phyloP scores from a whole-genome alignment of 2,329 filamentous ascomycete genomes.

The Colletotrichum somersetense region DNA sequence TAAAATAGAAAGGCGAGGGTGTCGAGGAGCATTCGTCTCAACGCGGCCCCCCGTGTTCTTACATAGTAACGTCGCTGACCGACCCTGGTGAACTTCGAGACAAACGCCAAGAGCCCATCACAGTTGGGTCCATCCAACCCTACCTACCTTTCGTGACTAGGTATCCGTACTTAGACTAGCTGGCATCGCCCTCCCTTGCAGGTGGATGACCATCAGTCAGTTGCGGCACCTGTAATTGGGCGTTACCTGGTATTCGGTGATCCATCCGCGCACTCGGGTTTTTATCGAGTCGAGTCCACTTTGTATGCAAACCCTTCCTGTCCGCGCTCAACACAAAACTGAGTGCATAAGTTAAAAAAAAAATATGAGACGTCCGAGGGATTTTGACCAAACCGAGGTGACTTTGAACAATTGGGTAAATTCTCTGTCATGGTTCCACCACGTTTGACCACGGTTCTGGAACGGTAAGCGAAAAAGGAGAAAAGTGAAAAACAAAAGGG shows the following conservation, averaged over 20 bases:
- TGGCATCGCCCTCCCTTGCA: slow-evolving; percentile 1
- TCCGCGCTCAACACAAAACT: slow-evolving; percentile 16
- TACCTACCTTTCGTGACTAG: slow-evolving; percentile 24
- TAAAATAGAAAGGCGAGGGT: background rate
- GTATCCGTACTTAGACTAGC: no score
- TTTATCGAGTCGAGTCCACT: slow-evolving; percentile 27
- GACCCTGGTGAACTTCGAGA: slow-evolving; percentile 13
- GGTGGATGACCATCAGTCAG: slow-evolving; percentile 8
- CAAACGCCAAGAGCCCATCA: slow-evolving; percentile 19
- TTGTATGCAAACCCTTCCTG: slow-evolving; percentile 16
- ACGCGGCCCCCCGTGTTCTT: background rate
- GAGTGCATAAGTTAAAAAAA: slow-evolving; percentile 21
- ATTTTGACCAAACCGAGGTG: slow-evolving; percentile 3
- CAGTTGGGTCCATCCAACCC: slow-evolving; percentile 8
- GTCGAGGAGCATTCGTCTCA: background rate
- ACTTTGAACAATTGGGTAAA: slow-evolving; percentile 32
- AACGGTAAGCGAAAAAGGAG: background rate
- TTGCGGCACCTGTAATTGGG: slow-evolving; percentile 24
- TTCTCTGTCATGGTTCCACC: slow-evolving; percentile 24
- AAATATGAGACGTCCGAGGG: slow-evolving; percentile 26
- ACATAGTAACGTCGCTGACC: background rate
- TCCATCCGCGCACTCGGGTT: slow-evolving; percentile 36
- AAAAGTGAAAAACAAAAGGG: background rate
- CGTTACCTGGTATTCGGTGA: slow-evolving; percentile 27
- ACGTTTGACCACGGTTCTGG: background rate